Percentiles rank a stretch among this genome's conserved stretches.
Evolutionary conservation across 768 basidiomycete species (phyloP).

Genomic region (Amanita rubescens): DNA sequence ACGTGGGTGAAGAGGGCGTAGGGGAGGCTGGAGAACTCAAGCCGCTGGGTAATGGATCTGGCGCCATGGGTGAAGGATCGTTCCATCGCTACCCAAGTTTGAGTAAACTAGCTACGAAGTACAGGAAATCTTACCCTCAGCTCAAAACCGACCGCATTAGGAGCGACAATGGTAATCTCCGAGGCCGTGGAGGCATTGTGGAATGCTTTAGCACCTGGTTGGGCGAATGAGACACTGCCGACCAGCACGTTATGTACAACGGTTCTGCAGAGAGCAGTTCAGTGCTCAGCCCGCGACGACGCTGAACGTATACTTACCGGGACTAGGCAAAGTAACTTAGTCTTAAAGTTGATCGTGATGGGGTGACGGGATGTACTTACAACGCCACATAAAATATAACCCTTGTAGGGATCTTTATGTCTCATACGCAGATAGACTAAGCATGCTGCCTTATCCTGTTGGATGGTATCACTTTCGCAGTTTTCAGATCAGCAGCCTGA

Average conservation of each 20-base stretch:
- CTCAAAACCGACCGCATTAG: slow-evolving; percentile 44
- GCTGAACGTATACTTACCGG: slow-evolving; percentile 4
- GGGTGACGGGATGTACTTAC: slow-evolving; percentile 35
- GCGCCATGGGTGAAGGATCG: slow-evolving; percentile 58
- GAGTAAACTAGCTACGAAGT: background rate
- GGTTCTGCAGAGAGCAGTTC: slow-evolving; percentile 34
- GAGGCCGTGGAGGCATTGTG: slow-evolving; percentile 80
- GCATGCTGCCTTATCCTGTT: slow-evolving; percentile 72
- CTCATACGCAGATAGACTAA: slow-evolving; percentile 72
- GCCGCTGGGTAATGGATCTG: slow-evolving; percentile 32
- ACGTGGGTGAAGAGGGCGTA: slow-evolving; percentile 21
- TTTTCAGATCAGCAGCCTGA: slow-evolving; percentile 1
- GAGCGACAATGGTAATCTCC: slow-evolving; percentile 70
- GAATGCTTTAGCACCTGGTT: slow-evolving; percentile 65
- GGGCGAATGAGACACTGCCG: slow-evolving; percentile 74
- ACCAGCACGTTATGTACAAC: slow-evolving; percentile 69
- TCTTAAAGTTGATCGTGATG: slow-evolving; percentile 2
- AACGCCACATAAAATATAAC: slow-evolving; percentile 67
- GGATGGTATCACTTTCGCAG: slow-evolving; percentile 58
- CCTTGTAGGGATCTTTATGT: slow-evolving; percentile 74
- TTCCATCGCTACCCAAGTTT: slow-evolving; percentile 48
- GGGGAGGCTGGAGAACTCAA: slow-evolving; percentile 24
- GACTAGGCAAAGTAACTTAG: slow-evolving; percentile 6
- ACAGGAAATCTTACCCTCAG: slow-evolving; percentile 35
- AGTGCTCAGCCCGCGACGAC: slow-evolving; percentile 9